These are phyloP conservation scores for Candida sp. DNA, from an alignment of 1,139 yeast species.

Conservation along the genomic window DNA sequence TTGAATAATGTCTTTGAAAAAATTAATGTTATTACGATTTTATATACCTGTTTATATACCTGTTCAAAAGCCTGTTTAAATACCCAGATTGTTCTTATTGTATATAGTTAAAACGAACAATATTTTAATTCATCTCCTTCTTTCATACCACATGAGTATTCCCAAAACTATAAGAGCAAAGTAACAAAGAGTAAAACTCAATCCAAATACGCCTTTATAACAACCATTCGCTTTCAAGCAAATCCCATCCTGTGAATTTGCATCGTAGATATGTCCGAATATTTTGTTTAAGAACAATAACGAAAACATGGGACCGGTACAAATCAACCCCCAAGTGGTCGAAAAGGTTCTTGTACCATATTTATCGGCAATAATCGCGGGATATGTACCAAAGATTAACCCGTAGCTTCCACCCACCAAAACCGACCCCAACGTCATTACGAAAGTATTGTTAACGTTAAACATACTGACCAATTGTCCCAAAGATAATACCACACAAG, in stretches of 20 bases:
- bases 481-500: constrained; percentile 21
- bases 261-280: constrained; percentile 39
- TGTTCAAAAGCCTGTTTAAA: background rate
- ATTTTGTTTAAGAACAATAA: constrained; percentile 34
- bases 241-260: constrained; percentile 28
- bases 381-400: constrained; percentile 40
- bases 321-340: constrained; percentile 45
- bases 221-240: constrained; percentile 37
- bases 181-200: constrained; percentile 24
- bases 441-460: constrained; percentile 23
- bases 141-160: constrained; percentile 23
- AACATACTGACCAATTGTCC: constrained; percentile 30
- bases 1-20: constrained; percentile 25
- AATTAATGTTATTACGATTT: constrained; percentile 3
- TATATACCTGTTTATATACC: background rate
- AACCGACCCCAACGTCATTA: constrained; percentile 29
- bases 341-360: constrained; percentile 42
- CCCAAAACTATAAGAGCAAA: constrained; percentile 18
- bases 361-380: constrained; percentile 44
- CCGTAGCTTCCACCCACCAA: constrained; percentile 41
- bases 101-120: background rate
- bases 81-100: background rate
- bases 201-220: constrained; percentile 30
- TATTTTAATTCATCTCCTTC: constrained; percentile 10
- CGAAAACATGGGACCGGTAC: constrained; percentile 38